phyloP scores from a whole-genome alignment of 305 asterid species.

The Coffea humblotiana region DNA sequence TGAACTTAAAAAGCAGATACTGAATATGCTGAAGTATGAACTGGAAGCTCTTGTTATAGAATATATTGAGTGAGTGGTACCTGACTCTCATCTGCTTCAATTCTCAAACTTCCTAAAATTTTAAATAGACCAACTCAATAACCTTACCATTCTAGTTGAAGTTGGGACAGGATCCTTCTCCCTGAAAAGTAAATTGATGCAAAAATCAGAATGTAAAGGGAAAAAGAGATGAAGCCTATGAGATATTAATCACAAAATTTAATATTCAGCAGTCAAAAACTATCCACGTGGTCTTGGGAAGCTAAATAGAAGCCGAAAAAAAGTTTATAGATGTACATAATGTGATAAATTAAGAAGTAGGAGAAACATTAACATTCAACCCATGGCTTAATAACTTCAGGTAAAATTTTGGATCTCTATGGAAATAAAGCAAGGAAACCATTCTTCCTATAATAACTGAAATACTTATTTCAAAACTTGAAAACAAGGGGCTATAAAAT shows the following conservation, averaged over 20 bases:
- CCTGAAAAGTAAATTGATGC: constrained; percentile 35
- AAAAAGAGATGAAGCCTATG: background rate
- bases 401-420: background rate
- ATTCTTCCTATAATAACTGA: background rate
- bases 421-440: background rate
- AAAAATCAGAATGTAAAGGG: background rate
- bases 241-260: background rate
- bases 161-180: constrained; percentile 90
- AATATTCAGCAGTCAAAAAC: background rate
- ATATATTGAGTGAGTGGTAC: too few relatives aligned
- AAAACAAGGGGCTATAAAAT: background rate
- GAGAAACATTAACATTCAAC: background rate
- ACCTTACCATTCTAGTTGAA: constrained; percentile 83
- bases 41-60: too few relatives aligned
- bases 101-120: constrained; percentile 6
- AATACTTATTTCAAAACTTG: background rate
- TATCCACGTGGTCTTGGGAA: background rate
- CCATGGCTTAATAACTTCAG: background rate
- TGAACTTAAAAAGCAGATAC: too few relatives aligned
- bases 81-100: background rate
- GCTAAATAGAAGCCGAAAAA: background rate
- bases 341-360: background rate
- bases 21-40: too few relatives aligned
- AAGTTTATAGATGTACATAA: background rate
- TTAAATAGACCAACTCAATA: constrained; percentile 13